phyloP scores from a whole-genome alignment of 1,139 yeast genomes.

The Blastobotrys persicus region DNA sequence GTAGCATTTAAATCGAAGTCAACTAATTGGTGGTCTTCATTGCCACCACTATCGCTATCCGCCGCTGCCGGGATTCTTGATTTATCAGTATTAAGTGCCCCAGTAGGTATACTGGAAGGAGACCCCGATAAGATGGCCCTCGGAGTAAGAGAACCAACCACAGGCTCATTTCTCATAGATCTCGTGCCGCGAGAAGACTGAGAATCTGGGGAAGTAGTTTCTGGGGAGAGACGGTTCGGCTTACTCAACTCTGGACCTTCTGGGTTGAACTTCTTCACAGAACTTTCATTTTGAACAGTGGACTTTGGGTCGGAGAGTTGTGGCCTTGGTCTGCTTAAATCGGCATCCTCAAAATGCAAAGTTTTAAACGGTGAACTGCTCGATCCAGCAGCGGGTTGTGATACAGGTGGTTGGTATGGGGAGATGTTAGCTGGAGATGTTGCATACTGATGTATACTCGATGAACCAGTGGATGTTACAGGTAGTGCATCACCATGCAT shows the following conservation, averaged over 20 bases:
- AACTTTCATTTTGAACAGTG: neutral
- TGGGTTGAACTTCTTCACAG: neutral
- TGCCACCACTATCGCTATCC: slow-evolving; percentile 13
- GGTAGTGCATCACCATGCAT: slow-evolving; percentile 26
- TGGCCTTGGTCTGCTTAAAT: neutral
- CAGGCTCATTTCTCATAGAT: neutral
- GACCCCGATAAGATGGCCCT: slow-evolving; percentile 2
- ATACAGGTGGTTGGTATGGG: slow-evolving; percentile 22
- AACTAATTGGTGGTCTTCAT: slow-evolving; percentile 21
- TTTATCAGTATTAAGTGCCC: neutral
- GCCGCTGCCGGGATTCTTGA: neutral
- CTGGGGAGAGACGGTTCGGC: neutral
- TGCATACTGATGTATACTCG: neutral
- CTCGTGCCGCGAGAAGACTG: too few relatives aligned
- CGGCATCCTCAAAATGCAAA: slow-evolving; percentile 3
- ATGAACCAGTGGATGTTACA: neutral
- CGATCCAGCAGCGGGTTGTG: slow-evolving; percentile 11
- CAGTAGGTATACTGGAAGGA: slow-evolving; percentile 3
- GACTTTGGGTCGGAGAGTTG: neutral
- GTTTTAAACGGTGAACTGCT: neutral
- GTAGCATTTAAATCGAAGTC: slow-evolving; percentile 27
- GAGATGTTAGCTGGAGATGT: slow-evolving; percentile 17
- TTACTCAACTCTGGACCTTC: neutral
- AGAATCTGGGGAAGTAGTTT: neutral
- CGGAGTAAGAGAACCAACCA: slow-evolving; percentile 2